phyloP scores from a whole-genome alignment of 140 eudicot genomes.

The Oenanthe javanica region DNA sequence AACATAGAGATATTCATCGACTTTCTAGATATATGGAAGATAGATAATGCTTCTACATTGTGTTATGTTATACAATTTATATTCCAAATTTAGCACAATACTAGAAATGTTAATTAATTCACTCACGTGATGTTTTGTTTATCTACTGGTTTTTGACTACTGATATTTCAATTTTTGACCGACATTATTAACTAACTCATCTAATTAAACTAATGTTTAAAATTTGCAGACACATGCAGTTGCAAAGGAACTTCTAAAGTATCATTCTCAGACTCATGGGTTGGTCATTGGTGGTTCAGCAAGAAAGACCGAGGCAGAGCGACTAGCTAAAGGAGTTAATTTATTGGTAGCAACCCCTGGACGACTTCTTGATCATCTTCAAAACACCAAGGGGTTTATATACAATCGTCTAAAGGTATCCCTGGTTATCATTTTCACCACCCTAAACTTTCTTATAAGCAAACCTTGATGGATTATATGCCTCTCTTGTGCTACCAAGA shows the following conservation, averaged over 20 bases:
- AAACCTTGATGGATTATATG: background rate
- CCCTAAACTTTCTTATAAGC: background rate
- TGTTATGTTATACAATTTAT: background rate
- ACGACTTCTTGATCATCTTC: slow-evolving; percentile 89
- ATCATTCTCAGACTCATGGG: slow-evolving; percentile 83
- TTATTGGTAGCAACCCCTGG: slow-evolving; percentile 89
- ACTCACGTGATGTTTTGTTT: background rate
- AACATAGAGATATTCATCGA: background rate
- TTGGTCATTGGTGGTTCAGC: slow-evolving; percentile 86
- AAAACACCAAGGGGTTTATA: slow-evolving; percentile 82
- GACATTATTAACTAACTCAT: background rate
- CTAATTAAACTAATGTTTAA: background rate
- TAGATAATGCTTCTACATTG: background rate
- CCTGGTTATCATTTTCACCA: background rate
- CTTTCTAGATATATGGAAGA: background rate
- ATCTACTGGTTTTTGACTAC: no score
- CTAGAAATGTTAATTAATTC: background rate
- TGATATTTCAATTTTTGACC: background rate
- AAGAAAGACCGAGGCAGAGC: slow-evolving; percentile 69
- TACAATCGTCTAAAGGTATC: slow-evolving; percentile 66
- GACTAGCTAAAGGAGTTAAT: slow-evolving; percentile 79
- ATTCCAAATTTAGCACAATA: background rate
- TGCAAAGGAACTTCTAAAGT: slow-evolving; percentile 70
- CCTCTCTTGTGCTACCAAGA: background rate
- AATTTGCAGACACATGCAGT: slow-evolving; percentile 75